Evolutionary conservation across 2,329 filamentous ascomycete genomes (phyloP), one percentile per base, ranked within the genome.

Genomic region (Diplodia corticola): DNA sequence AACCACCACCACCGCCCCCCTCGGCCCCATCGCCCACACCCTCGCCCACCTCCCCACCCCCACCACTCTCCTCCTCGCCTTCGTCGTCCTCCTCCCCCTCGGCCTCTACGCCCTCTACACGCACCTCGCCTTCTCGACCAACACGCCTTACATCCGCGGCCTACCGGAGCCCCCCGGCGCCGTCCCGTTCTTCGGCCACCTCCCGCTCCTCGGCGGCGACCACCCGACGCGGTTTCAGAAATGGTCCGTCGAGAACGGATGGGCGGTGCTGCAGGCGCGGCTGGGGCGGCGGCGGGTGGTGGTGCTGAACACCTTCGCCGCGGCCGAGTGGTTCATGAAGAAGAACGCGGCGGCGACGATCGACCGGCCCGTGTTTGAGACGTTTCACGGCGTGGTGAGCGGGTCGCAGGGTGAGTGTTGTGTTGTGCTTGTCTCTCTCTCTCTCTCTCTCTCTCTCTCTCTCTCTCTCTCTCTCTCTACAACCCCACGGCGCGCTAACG

Each of bases 21-120:
- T 7, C 10, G 53, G 53, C 6, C 64, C 64, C 2, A 30, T 53
- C 37, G 3, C 20, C 6, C 24, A 50, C 73, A 17, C 74, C 70
- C 1, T 67, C 35, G 7, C 77, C 17, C 35, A 63, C 1, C n/a
- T 20, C 3, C 40, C 40, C 40, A 20, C 40, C 40, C 40, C 7
- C 40, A 0, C 7, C n/a, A 13, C n/a, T 74, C 10, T 33, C 28
- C 64, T 73, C 70, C 0, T 68, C 69, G 53, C 75, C 74, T 28
- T 72, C 71, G 44, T 64, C 68, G n/a, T 26, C 30, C 5, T 63
- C 63, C 13, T 59, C 54, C 5, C 50, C 28, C 17, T 67, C 30
- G 3, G 1, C 70, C 57, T 72, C 71, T 64, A 69, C 70, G 3
- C 59, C 65, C 9, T 51, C 64, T 35, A 61, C 68, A 63, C 73